Base-by-base conservation (phyloP, 2,329 filamentous ascomycete genomes). In the Tetracladium maxilliforme region DNA sequence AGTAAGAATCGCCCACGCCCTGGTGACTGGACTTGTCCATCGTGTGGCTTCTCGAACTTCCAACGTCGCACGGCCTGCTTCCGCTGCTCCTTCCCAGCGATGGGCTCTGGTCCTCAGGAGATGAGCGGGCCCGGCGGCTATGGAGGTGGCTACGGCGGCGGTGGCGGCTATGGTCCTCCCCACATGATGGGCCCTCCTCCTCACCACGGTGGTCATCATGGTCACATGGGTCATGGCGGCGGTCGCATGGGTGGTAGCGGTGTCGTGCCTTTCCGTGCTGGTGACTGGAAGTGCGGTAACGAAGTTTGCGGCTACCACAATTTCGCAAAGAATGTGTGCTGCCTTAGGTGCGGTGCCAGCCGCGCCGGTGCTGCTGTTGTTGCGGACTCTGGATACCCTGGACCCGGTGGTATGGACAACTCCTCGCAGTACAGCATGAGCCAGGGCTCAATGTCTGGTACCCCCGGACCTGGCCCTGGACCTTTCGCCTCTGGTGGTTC, bases 271-370 rank as follows among this genome's bases (percentile, higher is more conserved):
- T 98, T 98, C 76, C 80, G 90, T 44, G 90, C 90, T 28, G 90
- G 90, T 45, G 90, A 98, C 47, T 98, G 90, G 90, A 94, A 94
- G 55, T 98, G 90, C 46, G 90, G 90, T 29, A 90, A 90, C 36
- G 90, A 98, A 46, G 84, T 86, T 19, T 98, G 90, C 49, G 83
- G 81, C 30, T 98, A 98, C 53, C 90, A 98, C 62, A 98, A 98
- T 60, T 98, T 98, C 48, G 90, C 90, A 33, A 98, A 98, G 70
- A 98, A 98, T 43, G 87, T 95, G 30, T 92, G 83, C 55, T 98
- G 90, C 53, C 70, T 98, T 34, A 81, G 90, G 31, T 98, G 90
- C 47, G 90, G 90, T 49, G 90, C 87, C 26, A 92, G 84, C 50
- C 82, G 90, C 41, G 87, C 87, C 32, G 83, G 81, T 34, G 90